Evolutionary conservation across 2,329 filamentous ascomycete species (phyloP).

Genomic region (Venturia nashicola): DNA sequence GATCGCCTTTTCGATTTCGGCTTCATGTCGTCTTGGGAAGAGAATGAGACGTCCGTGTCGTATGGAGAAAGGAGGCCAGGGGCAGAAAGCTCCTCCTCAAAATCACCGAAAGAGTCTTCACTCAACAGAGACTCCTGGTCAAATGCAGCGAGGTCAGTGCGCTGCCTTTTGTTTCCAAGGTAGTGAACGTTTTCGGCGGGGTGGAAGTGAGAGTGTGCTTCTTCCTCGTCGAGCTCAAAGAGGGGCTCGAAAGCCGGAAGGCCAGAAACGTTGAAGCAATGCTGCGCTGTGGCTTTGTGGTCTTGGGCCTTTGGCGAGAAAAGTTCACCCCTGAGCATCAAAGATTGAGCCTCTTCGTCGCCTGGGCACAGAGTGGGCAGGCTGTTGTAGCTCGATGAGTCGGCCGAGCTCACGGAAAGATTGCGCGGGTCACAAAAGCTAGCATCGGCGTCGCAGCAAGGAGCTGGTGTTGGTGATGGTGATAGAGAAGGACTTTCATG

Average conservation of each 20-base stretch:
- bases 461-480: constrained; percentile 54
- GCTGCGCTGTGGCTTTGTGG: constrained; percentile 23
- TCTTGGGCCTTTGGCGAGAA: constrained; percentile 22
- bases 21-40: constrained; percentile 16
- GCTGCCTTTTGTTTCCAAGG: constrained; percentile 56
- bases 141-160: constrained; percentile 55
- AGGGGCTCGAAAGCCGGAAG: constrained; percentile 72
- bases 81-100: constrained; percentile 55
- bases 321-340: constrained; percentile 35
- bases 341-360: constrained; percentile 49
- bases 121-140: constrained; percentile 52
- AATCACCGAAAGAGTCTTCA: constrained; percentile 63
- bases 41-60: constrained; percentile 35
- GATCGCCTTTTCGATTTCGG: constrained; percentile 12
- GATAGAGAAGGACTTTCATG: constrained; percentile 64
- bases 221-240: constrained; percentile 82
- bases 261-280: constrained; percentile 39
- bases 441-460: constrained; percentile 59
- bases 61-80: constrained; percentile 52
- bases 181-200: constrained; percentile 52
- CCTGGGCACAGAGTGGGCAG: constrained; percentile 49
- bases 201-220: constrained; percentile 70
- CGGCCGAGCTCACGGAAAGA: constrained; percentile 55
- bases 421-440: constrained; percentile 89
- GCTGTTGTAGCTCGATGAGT: constrained; percentile 51